Evolutionary conservation across 345 rosid species (phyloP).

Genomic region (Arabidopsis suecica): DNA sequence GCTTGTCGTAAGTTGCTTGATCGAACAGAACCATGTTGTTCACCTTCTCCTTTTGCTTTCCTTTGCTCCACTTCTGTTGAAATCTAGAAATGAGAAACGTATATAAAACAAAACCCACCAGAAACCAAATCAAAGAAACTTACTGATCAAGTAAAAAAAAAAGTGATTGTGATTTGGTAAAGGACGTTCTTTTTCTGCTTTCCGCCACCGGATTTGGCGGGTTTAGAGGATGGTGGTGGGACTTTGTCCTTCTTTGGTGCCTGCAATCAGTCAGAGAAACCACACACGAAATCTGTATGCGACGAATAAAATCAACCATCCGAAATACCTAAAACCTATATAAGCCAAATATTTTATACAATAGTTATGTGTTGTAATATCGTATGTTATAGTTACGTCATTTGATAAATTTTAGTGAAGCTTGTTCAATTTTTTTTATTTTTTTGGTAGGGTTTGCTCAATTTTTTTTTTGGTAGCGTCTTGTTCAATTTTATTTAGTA

Average conservation of each 20-base stretch:
- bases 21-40: conserved; percentile 68
- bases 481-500: too few relatives aligned
- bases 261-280: neutral
- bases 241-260: conserved; percentile 44
- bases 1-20: conserved; percentile 59
- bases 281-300: too few relatives aligned
- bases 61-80: conserved; percentile 62
- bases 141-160: too few relatives aligned
- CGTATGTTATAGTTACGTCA: too few relatives aligned
- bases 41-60: conserved; percentile 68
- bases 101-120: neutral
- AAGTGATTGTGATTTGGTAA: neutral
- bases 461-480: too few relatives aligned
- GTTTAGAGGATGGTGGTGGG: conserved; percentile 46
- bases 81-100: neutral
- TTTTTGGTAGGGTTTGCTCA: too few relatives aligned
- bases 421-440: too few relatives aligned
- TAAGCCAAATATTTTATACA: too few relatives aligned
- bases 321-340: too few relatives aligned
- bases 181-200: conserved; percentile 45
- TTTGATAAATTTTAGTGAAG: too few relatives aligned
- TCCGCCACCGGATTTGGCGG: conserved; percentile 44
- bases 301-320: too few relatives aligned
- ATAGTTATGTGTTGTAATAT: too few relatives aligned
- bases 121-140: neutral